Percentiles rank a stretch among this genome's conserved stretches.
These are phyloP conservation scores for Solanum infundibuliforme DNA, from an alignment of 257 asterid genomes.

Conservation along the genomic window DNA sequence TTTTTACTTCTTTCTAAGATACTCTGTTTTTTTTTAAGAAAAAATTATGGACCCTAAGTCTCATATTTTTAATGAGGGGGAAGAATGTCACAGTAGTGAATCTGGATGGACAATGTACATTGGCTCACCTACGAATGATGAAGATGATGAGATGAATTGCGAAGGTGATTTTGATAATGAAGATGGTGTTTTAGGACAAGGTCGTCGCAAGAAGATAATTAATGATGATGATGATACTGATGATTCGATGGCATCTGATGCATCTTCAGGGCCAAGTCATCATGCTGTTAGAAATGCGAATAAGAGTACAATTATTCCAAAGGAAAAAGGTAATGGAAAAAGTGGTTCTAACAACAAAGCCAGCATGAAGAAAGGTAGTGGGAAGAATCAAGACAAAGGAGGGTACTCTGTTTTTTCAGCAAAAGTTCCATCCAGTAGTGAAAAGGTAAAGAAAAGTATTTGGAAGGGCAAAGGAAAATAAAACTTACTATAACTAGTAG, in stretches of 20 bases:
- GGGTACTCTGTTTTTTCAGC: neutral
- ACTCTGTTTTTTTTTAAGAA: neutral
- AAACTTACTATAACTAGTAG: neutral
- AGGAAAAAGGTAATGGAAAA: neutral
- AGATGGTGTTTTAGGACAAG: neutral
- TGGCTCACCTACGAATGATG: conserved; percentile 19
- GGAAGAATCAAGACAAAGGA: conserved; percentile 1
- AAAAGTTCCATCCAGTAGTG: conserved; percentile 1
- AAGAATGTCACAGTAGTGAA: conserved; percentile 39
- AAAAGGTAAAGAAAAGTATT: conserved; percentile 17
- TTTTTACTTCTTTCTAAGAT: neutral
- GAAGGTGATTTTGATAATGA: neutral
- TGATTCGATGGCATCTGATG: conserved; percentile 39
- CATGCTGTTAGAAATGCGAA: neutral
- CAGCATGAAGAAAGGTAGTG: conserved; percentile 2
- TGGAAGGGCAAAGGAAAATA: conserved; percentile 14
- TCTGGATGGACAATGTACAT: conserved; percentile 48
- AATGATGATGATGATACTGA: conserved; percentile 12
- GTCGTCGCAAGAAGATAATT: neutral
- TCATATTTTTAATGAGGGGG: conserved; percentile 16
- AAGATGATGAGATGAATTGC: neutral
- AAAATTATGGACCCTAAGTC: conserved; percentile 18
- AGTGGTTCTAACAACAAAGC: neutral
- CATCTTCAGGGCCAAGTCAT: conserved; percentile 33
- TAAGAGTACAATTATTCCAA: neutral